Evolutionary conservation across 768 basidiomycete genomes (phyloP).

Genomic region (Lentinus tigrinus): DNA sequence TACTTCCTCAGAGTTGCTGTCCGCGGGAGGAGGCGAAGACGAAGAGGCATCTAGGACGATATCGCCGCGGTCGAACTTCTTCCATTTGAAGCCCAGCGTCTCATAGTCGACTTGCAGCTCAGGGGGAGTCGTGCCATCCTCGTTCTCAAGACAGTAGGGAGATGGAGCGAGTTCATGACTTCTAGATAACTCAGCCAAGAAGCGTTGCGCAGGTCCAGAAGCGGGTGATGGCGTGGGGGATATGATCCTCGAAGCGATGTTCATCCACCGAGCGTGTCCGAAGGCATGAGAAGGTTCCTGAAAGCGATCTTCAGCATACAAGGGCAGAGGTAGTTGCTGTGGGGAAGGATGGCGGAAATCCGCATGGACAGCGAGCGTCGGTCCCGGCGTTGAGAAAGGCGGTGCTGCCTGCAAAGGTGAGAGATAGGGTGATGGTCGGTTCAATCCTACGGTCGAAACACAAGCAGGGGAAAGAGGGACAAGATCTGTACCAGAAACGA

Average conservation of each 20-base stretch:
- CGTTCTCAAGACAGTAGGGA: conserved; percentile 1
- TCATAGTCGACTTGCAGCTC: conserved; percentile 25
- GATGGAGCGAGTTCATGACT: neutral
- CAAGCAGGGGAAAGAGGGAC: neutral
- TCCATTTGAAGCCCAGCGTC: conserved; percentile 55
- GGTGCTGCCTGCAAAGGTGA: no score
- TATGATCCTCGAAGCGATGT: neutral
- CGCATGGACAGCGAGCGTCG: neutral
- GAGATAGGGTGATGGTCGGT: no score
- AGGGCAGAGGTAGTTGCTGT: neutral
- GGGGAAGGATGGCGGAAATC: neutral
- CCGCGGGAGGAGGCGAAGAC: neutral
- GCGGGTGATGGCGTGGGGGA: neutral
- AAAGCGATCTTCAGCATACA: neutral
- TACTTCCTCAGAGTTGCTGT: conserved; percentile 1
- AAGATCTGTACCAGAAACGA: no score
- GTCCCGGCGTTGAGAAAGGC: no score
- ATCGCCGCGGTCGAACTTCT: conserved; percentile 39
- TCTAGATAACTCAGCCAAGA: neutral
- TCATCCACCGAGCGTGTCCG: neutral
- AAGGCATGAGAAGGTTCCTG: neutral
- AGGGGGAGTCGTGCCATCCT: no score
- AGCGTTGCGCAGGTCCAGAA: neutral
- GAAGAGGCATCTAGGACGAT: neutral
- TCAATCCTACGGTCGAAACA: no score